Conservation (phyloP, 129 eudicot genomes). For the Flaveria robusta region DNA sequence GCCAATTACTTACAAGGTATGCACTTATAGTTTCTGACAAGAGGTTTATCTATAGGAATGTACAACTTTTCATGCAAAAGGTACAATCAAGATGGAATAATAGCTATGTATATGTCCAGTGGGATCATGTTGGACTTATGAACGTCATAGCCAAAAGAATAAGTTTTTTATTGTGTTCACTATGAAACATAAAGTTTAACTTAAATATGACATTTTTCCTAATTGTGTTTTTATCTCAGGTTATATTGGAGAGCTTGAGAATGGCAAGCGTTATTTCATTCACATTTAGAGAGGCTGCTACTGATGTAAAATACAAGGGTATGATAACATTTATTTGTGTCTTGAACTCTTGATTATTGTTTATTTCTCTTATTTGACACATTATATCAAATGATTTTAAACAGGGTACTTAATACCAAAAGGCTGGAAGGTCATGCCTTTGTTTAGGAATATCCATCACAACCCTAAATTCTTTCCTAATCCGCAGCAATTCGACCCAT, state of each 20-base stretch:
- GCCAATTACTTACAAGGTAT: conserved; percentile 62
- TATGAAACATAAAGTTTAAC: too few species aligned
- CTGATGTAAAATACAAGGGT: conserved; percentile 65
- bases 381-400: conserved; percentile 25
- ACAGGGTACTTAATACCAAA: conserved; percentile 86
- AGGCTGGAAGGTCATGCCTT: conserved; percentile 98
- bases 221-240: conserved; percentile 38
- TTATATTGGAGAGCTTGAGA: conserved; percentile 60
- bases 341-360: too few species aligned
- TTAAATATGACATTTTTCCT: too few species aligned
- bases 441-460: conserved; percentile 89
- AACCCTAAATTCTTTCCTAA: conserved; percentile 71
- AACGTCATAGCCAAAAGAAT: background rate
- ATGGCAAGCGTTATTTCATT: conserved; percentile 67
- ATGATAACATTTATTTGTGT: too few species aligned
- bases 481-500: conserved; percentile 72
- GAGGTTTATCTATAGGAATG: conserved; percentile 6
- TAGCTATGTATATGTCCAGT: background rate
- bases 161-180: background rate
- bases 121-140: background rate
- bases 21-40: conserved; percentile 24
- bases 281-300: conserved; percentile 63
- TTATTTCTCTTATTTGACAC: conserved; percentile 17
- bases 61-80: background rate
- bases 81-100: background rate